Percentiles rank a stretch among this genome's conserved stretches.
These are phyloP conservation scores for Ganoderma sinense DNA, from an alignment of 1,284 basidiomycete species.

Conservation along the genomic window DNA sequence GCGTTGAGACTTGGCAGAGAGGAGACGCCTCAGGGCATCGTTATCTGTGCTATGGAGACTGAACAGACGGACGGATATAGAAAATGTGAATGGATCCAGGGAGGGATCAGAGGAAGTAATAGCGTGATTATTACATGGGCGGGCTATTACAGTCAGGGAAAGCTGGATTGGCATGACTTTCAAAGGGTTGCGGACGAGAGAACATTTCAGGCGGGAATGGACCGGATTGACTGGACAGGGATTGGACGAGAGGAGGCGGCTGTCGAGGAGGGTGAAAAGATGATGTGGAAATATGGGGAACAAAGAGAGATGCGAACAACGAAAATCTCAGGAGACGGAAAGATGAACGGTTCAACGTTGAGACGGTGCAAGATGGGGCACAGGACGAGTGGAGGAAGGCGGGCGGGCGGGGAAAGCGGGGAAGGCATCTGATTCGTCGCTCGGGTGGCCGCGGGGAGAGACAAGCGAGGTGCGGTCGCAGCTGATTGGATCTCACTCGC, in stretches of 20 bases:
- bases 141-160: not conserved
- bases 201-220: constrained; percentile 17
- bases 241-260: constrained; percentile 12
- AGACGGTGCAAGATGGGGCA: not conserved
- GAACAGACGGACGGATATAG: not conserved
- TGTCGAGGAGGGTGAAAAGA: not conserved
- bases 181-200: not conserved
- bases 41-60: constrained; percentile 9
- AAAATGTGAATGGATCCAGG: not conserved
- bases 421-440: constrained; percentile 9
- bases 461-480: not conserved
- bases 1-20: not conserved
- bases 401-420: constrained; percentile 5
- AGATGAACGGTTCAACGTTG: not conserved
- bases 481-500: constrained; percentile 6
- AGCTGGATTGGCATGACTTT: not conserved
- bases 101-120: constrained; percentile 24
- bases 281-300: not conserved
- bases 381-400: not conserved
- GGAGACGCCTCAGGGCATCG: constrained; percentile 8
- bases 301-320: not conserved
- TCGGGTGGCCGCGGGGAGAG: constrained; percentile 6
- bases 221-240: constrained; percentile 11
- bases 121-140: constrained; percentile 15
- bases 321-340: not conserved